Evolutionary conservation across 768 basidiomycete species (phyloP).

Genomic region (Termitomyces sp.): DNA sequence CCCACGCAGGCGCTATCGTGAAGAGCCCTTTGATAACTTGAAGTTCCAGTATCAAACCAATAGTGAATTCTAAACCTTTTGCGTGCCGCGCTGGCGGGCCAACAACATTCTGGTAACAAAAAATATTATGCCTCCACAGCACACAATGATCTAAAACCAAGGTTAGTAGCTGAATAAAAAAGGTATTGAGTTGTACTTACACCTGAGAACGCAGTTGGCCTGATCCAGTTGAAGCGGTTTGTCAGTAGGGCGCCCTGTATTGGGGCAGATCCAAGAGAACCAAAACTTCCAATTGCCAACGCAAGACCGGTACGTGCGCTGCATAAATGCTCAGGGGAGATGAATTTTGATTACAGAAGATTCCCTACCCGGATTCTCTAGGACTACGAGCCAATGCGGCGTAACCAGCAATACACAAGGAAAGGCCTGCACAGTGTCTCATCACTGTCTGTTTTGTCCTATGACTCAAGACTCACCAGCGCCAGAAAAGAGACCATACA

Average conservation of each 20-base stretch:
- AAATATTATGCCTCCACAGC: conserved; percentile 1
- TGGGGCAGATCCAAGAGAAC: conserved; percentile 26
- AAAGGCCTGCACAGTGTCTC: conserved; percentile 22
- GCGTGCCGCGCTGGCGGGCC: background rate
- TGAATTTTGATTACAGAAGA: background rate
- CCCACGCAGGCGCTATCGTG: background rate
- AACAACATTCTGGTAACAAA: conserved; percentile 2
- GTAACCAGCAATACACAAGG: conserved; percentile 24
- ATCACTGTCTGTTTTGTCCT: background rate
- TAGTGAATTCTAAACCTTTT: conserved; percentile 1
- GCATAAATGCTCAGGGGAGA: background rate
- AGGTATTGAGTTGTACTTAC: conserved; percentile 19
- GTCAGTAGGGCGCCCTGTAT: conserved; percentile 32
- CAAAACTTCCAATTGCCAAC: conserved; percentile 27
- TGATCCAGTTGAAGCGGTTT: conserved; percentile 23
- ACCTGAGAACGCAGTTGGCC: conserved; percentile 28
- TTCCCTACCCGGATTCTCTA: conserved; percentile 30
- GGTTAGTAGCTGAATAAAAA: background rate
- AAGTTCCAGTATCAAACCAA: background rate
- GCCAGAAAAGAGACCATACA: conserved; percentile 47
- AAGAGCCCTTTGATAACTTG: background rate
- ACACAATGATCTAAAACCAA: conserved; percentile 3
- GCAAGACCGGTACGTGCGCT: conserved; percentile 33
- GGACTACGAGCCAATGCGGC: conserved; percentile 26
- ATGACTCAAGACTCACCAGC: conserved; percentile 31